phyloP scores from a whole-genome alignment of 2,329 filamentous ascomycete species.

The Apiospora rasikravindrae region DNA sequence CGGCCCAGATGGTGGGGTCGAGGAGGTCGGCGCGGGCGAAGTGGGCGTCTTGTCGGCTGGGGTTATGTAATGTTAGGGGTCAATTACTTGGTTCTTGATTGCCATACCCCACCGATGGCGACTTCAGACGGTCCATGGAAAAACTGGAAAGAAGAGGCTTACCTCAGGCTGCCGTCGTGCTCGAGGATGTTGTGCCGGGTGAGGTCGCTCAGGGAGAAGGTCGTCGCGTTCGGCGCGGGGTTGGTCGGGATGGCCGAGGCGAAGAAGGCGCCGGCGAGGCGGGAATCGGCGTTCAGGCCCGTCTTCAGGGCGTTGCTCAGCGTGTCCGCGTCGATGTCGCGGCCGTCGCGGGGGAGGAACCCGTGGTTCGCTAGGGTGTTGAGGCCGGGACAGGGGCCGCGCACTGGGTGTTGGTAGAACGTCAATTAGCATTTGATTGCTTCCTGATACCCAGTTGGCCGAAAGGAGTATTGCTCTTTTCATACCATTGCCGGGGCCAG shows the following conservation, averaged over 20 bases:
- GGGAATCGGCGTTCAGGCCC: constrained; percentile 25
- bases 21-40: constrained; percentile 28
- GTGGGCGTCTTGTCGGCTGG: constrained; percentile 25
- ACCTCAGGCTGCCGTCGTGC: constrained; percentile 33
- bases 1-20: constrained; percentile 28
- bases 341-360: constrained; percentile 29
- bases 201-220: constrained; percentile 27
- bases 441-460: too few species aligned
- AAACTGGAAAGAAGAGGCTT: background rate
- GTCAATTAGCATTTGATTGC: background rate
- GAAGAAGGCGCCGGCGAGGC: constrained; percentile 22
- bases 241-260: constrained; percentile 25
- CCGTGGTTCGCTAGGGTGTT: constrained; percentile 32
- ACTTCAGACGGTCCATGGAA: too few species aligned
- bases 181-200: constrained; percentile 30
- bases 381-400: constrained; percentile 31
- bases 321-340: constrained; percentile 26
- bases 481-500: background rate
- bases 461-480: too few species aligned
- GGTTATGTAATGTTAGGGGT: constrained; percentile 11
- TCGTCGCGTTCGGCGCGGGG: constrained; percentile 27
- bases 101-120: too few species aligned
- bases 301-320: constrained; percentile 24
- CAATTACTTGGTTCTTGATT: too few species aligned
- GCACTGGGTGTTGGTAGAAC: constrained; percentile 21